A percentile compares a stretch with the other conserved stretches of the same genome.
These are phyloP conservation scores for Ceratobasidium sp. DNA, from an alignment of 1,284 basidiomycete species.

Conservation along the genomic window DNA sequence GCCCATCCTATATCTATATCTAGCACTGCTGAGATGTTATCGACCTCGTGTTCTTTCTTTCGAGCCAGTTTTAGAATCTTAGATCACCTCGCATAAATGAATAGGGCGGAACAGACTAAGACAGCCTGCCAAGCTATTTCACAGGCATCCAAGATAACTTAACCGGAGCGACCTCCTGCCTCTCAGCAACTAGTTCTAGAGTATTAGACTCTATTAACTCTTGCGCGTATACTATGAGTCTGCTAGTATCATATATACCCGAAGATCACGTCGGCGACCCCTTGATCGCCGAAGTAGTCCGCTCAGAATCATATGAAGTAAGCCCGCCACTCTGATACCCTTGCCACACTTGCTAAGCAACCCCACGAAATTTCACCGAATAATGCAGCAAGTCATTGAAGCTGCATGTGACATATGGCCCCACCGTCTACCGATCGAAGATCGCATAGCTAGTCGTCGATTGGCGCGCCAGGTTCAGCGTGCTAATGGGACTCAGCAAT, in stretches of 20 bases:
- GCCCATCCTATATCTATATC: neutral
- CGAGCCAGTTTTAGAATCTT: neutral
- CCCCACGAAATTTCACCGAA: neutral
- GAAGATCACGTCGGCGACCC: neutral
- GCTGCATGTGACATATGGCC: conserved; percentile 16
- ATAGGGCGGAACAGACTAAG: neutral
- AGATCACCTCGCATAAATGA: neutral
- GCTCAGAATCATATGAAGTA: conserved; percentile 34
- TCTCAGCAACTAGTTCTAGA: neutral
- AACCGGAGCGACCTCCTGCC: neutral
- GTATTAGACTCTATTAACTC: neutral
- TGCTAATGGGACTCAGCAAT: neutral
- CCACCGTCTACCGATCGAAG: conserved; percentile 15
- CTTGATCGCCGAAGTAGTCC: neutral
- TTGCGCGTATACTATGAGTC: neutral
- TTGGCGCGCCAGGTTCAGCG: conserved; percentile 17
- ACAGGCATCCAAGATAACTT: neutral
- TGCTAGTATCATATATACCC: conserved; percentile 24
- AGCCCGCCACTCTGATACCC: neutral
- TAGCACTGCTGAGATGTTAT: neutral
- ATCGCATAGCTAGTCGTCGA: neutral
- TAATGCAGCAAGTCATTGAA: conserved; percentile 23
- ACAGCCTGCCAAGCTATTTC: neutral
- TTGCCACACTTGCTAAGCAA: neutral
- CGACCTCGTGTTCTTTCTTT: neutral